Conservation (phyloP, 2,329 filamentous ascomycete species). For the Onygena corvina region DNA sequence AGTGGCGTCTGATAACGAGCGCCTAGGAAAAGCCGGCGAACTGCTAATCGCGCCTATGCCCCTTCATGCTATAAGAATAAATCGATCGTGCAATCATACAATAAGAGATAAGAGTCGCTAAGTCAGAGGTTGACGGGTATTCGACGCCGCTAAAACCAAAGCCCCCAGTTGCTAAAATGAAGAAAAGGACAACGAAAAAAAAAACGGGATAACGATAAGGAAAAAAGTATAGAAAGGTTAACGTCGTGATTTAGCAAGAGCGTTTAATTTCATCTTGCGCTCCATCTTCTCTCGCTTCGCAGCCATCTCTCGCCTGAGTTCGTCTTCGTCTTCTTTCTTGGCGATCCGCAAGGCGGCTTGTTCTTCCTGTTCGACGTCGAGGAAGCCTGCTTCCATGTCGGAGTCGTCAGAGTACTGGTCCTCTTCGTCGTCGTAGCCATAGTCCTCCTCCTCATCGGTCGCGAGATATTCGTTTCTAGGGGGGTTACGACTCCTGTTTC, state of each 20-base stretch:
- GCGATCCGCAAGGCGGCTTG: constrained; percentile 30
- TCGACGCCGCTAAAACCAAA: constrained; percentile 1
- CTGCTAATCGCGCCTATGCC: constrained; percentile 2
- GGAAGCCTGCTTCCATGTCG: constrained; percentile 41
- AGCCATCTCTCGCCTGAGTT: constrained; percentile 32
- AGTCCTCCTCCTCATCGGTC: constrained; percentile 40
- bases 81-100: constrained; percentile 6
- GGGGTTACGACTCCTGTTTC: constrained; percentile 15
- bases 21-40: constrained; percentile 5
- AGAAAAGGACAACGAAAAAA: background rate
- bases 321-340: constrained; percentile 37
- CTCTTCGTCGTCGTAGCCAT: constrained; percentile 28
- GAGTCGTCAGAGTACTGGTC: constrained; percentile 34
- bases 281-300: constrained; percentile 38
- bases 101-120: constrained; percentile 3
- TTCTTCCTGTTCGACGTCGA: constrained; percentile 38
- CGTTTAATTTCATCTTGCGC: constrained; percentile 32
- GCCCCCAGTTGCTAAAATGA: background rate
- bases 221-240: constrained; percentile 13
- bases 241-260: constrained; percentile 26
- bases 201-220: background rate
- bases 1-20: background rate
- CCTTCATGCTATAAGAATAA: constrained; percentile 4
- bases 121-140: background rate
- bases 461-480: constrained; percentile 34